phyloP scores from a whole-genome alignment of 2,329 filamentous ascomycete genomes.

The Beauveria scarabaeidicola region DNA sequence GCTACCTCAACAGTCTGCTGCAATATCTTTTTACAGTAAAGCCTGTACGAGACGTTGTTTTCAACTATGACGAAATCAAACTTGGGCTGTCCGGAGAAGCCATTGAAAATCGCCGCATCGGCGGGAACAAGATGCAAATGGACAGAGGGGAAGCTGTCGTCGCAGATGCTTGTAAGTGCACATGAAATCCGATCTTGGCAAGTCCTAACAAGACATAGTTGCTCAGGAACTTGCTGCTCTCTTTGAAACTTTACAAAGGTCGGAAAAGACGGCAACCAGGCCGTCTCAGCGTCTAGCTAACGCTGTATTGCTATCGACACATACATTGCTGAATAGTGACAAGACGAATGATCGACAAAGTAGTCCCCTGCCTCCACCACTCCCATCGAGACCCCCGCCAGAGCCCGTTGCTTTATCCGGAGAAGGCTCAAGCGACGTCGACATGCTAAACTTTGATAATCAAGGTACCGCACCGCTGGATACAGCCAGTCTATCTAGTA shows the following conservation, averaged over 20 bases:
- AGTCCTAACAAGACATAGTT: constrained; percentile 41
- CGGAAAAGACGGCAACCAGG: constrained; percentile 52
- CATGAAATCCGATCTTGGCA: constrained; percentile 34
- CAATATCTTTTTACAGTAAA: constrained; percentile 91
- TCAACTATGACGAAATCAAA: constrained; percentile 64
- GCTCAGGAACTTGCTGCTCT: constrained; percentile 62
- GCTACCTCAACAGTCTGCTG: constrained; percentile 91
- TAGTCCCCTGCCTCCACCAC: constrained; percentile 33
- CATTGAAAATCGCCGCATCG: constrained; percentile 61
- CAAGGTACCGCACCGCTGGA: constrained; percentile 25
- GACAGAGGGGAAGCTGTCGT: constrained; percentile 50
- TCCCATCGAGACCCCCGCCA: constrained; percentile 41
- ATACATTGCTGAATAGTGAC: constrained; percentile 28
- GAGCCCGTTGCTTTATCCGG: constrained; percentile 23
- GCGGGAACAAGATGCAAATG: constrained; percentile 49
- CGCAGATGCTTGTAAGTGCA: constrained; percentile 65
- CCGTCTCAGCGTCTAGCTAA: constrained; percentile 73
- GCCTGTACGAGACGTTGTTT: constrained; percentile 69
- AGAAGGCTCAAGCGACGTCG: constrained; percentile 21
- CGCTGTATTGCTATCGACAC: constrained; percentile 58
- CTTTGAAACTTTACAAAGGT: constrained; percentile 62
- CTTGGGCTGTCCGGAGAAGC: constrained; percentile 57
- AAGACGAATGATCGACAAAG: constrained; percentile 18
- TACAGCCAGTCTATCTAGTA: constrained; percentile 39
- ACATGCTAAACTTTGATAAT: constrained; percentile 27